Conservation (phyloP, 495 filamentous ascomycete species). For the Geoglossum glabrum region DNA sequence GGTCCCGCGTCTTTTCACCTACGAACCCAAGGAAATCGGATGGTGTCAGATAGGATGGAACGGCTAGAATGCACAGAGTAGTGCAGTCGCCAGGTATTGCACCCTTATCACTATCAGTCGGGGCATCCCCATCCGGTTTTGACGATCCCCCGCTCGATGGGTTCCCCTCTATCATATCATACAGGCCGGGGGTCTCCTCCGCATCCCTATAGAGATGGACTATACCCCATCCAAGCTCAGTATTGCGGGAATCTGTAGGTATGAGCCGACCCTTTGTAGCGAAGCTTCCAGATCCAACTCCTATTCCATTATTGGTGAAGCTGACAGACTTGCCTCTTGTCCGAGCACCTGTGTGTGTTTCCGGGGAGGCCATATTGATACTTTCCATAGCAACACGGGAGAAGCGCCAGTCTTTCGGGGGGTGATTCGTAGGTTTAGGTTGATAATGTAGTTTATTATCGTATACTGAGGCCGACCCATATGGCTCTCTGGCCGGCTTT, state of each 20-base stretch:
- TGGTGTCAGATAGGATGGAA: constrained; percentile 80
- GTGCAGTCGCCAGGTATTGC: constrained; percentile 41
- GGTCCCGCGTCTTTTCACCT: constrained; percentile 68
- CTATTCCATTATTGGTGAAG: constrained; percentile 9
- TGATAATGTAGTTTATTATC: constrained; percentile 1
- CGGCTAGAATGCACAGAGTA: constrained; percentile 85
- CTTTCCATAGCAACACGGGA: constrained; percentile 41
- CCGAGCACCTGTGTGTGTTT: constrained; percentile 4
- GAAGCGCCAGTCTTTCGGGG: constrained; percentile 38
- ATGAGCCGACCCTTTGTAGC: constrained; percentile 63
- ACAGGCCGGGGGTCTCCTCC: constrained; percentile 44
- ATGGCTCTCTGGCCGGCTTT: constrained; percentile 5
- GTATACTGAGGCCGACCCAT: not conserved
- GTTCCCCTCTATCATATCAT: constrained; percentile 10
- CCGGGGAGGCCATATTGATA: constrained; percentile 38
- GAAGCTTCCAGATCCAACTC: constrained; percentile 26
- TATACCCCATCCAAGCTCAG: constrained; percentile 77
- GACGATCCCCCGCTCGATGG: not conserved
- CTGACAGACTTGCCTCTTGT: constrained; percentile 11
- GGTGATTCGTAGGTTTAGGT: constrained; percentile 8
- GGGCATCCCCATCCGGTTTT: constrained; percentile 6
- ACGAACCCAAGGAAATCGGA: constrained; percentile 85
- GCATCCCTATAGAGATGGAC: constrained; percentile 85
- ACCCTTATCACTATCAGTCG: constrained; percentile 6
- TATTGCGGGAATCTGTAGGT: constrained; percentile 51